Evolutionary conservation across 2,329 filamentous ascomycete genomes (phyloP).

Genomic region (Colletotrichum musicola): DNA sequence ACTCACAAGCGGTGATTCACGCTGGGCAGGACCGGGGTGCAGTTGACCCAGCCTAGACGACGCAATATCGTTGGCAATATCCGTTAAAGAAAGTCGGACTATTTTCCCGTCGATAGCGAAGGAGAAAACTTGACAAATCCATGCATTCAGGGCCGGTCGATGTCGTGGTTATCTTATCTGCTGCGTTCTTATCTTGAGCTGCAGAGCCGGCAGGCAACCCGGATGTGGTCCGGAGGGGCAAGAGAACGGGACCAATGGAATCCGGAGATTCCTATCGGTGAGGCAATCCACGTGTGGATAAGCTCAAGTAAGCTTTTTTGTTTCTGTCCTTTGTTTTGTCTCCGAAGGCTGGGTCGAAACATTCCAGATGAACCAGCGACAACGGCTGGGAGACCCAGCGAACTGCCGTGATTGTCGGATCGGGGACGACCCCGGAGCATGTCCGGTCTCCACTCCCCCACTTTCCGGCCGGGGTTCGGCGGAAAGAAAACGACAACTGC

Average conservation of each 20-base stretch:
- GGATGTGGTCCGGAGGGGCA: not conserved
- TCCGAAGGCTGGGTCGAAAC: not conserved
- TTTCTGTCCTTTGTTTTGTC: too few relatives aligned
- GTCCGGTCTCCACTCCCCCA: slow-evolving; percentile 23
- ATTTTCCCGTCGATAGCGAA: not conserved
- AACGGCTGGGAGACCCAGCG: not conserved
- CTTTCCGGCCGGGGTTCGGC: not conserved
- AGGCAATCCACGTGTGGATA: not conserved
- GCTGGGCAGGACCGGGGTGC: not conserved
- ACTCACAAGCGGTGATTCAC: not conserved
- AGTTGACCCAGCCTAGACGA: not conserved
- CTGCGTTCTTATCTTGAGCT: slow-evolving; percentile 11
- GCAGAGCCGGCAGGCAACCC: not conserved
- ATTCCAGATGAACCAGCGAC: not conserved
- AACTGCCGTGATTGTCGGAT: slow-evolving; percentile 1
- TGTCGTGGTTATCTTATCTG: not conserved
- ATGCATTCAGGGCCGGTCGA: not conserved
- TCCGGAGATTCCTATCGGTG: not conserved
- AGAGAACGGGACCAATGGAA: not conserved
- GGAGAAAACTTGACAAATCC: too few relatives aligned
- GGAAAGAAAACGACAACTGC: not conserved
- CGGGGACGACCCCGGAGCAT: not conserved
- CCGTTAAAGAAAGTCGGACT: not conserved
- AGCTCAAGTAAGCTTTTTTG: not conserved
- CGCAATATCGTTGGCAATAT: too few relatives aligned